Conservation (phyloP, 177 flowering plant species). For the Telopea speciosissima region DNA sequence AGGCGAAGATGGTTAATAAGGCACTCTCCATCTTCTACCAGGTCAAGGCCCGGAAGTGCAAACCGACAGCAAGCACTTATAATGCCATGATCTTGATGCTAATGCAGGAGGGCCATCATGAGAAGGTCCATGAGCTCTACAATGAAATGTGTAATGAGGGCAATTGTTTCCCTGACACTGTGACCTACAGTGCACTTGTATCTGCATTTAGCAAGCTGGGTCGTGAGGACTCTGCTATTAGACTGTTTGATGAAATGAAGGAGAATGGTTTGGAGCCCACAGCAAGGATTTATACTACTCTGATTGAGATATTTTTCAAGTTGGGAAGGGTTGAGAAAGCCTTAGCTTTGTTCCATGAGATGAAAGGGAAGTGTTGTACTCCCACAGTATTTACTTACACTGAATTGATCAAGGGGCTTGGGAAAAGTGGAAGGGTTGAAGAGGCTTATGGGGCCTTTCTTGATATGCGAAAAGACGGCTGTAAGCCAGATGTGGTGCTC, state of each 20-base stretch:
- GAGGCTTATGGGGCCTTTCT: conserved; percentile 62
- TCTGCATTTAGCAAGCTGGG: conserved; percentile 59
- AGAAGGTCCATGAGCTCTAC: conserved; percentile 80
- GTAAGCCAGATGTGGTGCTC: conserved; percentile 79
- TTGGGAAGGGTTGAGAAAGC: conserved; percentile 56
- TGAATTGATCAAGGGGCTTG: conserved; percentile 84
- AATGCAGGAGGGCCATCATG: conserved; percentile 75
- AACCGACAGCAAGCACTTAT: conserved; percentile 56
- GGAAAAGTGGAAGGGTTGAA: conserved; percentile 67
- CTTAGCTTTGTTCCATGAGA: conserved; percentile 51
- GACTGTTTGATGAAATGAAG: conserved; percentile 87
- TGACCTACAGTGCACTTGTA: conserved; percentile 75
- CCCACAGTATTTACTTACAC: conserved; percentile 87
- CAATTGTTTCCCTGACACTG: conserved; percentile 67
- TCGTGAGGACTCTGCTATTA: conserved; percentile 63
- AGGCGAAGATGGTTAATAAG: conserved; percentile 80
- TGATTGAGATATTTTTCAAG: conserved; percentile 61
- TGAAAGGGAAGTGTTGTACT: conserved; percentile 50
- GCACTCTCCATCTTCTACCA: conserved; percentile 82
- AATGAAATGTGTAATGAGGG: conserved; percentile 87
- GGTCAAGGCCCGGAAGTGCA: conserved; percentile 59
- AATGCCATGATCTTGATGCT: conserved; percentile 70
- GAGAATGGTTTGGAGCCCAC: conserved; percentile 76
- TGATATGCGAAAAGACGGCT: conserved; percentile 50
- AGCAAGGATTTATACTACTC: conserved; percentile 74